These are phyloP conservation scores for Xerocomus amazonicus DNA, from an alignment of 1,284 basidiomycete genomes.

Conservation along the genomic window DNA sequence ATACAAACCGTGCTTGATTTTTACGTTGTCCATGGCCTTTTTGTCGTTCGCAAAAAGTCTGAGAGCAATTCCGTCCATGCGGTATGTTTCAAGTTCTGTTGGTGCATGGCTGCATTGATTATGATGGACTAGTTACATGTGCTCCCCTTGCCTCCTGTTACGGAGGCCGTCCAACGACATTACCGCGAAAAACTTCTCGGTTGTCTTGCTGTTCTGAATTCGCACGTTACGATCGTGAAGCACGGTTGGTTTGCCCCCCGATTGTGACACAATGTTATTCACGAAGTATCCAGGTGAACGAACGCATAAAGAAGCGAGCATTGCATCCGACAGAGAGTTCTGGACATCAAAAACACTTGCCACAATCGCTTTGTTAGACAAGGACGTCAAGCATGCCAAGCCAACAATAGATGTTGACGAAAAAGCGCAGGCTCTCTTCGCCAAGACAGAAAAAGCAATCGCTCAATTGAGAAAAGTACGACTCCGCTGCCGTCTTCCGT, in stretches of 20 bases:
- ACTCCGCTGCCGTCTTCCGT: not conserved
- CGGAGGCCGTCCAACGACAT: slow-evolving; percentile 62
- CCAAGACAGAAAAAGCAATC: slow-evolving; percentile 47
- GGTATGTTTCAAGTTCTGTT: slow-evolving; percentile 44
- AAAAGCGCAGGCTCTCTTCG: slow-evolving; percentile 48
- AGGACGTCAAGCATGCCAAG: slow-evolving; percentile 70
- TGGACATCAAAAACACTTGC: slow-evolving; percentile 76
- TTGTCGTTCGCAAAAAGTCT: slow-evolving; percentile 70
- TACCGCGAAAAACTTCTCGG: slow-evolving; percentile 72
- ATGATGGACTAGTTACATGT: slow-evolving; percentile 43
- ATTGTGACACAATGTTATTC: slow-evolving; percentile 1
- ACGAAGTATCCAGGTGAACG: slow-evolving; percentile 38
- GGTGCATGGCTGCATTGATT: slow-evolving; percentile 2
- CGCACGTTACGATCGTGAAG: slow-evolving; percentile 51
- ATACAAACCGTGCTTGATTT: slow-evolving; percentile 76
- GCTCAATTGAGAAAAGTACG: slow-evolving; percentile 48
- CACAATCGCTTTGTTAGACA: slow-evolving; percentile 58
- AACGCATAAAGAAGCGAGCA: slow-evolving; percentile 52
- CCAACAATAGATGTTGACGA: slow-evolving; percentile 55
- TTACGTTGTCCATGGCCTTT: slow-evolving; percentile 81
- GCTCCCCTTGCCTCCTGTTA: slow-evolving; percentile 66
- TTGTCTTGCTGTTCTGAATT: slow-evolving; percentile 74
- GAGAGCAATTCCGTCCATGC: slow-evolving; percentile 60
- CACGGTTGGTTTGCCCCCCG: slow-evolving; percentile 35
- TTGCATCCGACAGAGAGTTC: slow-evolving; percentile 69